Base-by-base conservation (phyloP, 371 early-diverging fungal species). In the Mortierella sp. region DNA sequence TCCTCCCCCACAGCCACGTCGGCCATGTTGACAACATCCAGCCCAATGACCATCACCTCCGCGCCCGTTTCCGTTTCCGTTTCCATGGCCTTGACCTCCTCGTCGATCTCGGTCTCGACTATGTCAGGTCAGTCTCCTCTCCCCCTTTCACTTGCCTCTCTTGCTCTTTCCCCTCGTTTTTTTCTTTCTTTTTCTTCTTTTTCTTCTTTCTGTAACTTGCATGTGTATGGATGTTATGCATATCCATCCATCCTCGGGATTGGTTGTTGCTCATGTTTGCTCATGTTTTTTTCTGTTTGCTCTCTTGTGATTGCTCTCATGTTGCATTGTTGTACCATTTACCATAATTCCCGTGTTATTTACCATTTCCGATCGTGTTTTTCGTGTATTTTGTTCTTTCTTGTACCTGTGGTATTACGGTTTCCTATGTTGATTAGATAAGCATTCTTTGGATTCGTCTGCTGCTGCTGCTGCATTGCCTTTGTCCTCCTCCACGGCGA, bases 71-170 rank as follows among this genome's bases (percentile, higher is more conserved):
- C 55, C 14, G 29, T 53, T 14, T 13, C 5, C 11, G 14, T 29
- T 16, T 29, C 61, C 31, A 34, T 34, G 61, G 19, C 61, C 2
- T 58, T 31, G 14, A 34, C 61, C 1, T 48, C 48, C 48, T 53
- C 53, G 61, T 58, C 61, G 61, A 58, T 58, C 37, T 58, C 37
- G 37, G 34, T 34, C 61, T 58, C 61, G 61, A 37, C 61, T 58
- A n/a, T n/a, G n/a, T 58, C 61, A 58, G 61, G 61, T 58, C 37
- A 58, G 61, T 58, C 22, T 22, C 22, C 37, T 16, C 61, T 55
- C 55, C 13, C 45, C 1, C 45, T 45, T 22, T 45, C 19, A 4
- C 16, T 55, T 58, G 14, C 7, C 9, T 31, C 31, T 34, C 19
- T 34, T 29, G 29, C 58, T 34, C 31, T 34, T 34, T 34, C 61